Percentiles rank a stretch among this genome's conserved stretches.
Conservation (phyloP, 352 stramenopile genomes). For the Globisporangium sylvaticum region DNA sequence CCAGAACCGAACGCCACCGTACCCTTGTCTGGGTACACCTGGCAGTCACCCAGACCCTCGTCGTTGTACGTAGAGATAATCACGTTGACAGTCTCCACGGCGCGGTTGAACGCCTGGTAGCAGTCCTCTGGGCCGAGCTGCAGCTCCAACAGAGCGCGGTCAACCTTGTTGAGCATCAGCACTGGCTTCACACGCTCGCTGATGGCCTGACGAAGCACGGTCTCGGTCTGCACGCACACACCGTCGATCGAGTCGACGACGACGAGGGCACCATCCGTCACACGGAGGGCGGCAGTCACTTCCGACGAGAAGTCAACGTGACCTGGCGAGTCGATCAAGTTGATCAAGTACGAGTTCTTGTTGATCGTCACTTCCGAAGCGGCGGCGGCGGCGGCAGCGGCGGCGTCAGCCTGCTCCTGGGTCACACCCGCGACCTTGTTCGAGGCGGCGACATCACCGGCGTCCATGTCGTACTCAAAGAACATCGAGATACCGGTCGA, state of each 20-base stretch:
- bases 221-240: constrained; percentile 99
- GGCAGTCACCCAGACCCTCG: constrained; percentile 93
- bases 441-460: constrained; percentile 79
- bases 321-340: constrained; percentile 99
- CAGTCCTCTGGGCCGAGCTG: constrained; percentile 98
- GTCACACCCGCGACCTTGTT: constrained; percentile 57
- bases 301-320: constrained; percentile 99
- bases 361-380: constrained; percentile 89
- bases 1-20: constrained; percentile 99
- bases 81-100: constrained; percentile 99
- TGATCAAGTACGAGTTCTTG: constrained; percentile 99
- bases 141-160: constrained; percentile 97
- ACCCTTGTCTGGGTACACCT: constrained; percentile 98
- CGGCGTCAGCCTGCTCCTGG: constrained; percentile 33
- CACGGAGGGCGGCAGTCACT: constrained; percentile 98
- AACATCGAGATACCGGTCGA: constrained; percentile 99
- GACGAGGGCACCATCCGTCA: constrained; percentile 98
- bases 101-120: constrained; percentile 98
- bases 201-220: constrained; percentile 98
- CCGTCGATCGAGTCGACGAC: constrained; percentile 99
- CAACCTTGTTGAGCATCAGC: constrained; percentile 99
- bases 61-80: constrained; percentile 99
- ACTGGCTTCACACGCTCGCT: constrained; percentile 96
- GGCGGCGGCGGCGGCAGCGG: constrained; percentile 20
- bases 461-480: constrained; percentile 99